Percentiles rank a stretch among this genome's conserved stretches.
Evolutionary conservation across 140 eudicot species (phyloP).

Genomic region (Bidens hawaiensis): DNA sequence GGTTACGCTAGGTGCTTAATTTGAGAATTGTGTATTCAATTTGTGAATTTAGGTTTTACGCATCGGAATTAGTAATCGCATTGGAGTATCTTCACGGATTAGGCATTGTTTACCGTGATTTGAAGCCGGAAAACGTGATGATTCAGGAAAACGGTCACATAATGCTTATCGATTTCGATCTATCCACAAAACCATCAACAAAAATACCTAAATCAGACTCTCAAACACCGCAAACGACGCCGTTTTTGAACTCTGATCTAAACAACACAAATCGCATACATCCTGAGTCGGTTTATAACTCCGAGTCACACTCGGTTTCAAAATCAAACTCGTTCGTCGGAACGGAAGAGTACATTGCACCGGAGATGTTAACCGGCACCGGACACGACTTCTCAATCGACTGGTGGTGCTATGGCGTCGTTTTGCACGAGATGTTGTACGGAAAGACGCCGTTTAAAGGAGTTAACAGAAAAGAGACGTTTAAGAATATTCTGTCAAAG

Average conservation of each 20-base stretch:
- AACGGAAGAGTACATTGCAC: conserved; percentile 52
- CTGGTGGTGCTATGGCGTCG: no score
- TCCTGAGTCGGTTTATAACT: conserved; percentile 26
- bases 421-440: conserved; percentile 29
- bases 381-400: no score
- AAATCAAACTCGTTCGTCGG: no score
- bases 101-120: no score
- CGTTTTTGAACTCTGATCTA: conserved; percentile 8
- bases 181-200: no score
- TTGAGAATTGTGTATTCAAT: no score
- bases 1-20: no score
- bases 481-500: conserved; percentile 43
- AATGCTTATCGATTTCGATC: conserved; percentile 54
- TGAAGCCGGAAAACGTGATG: no score
- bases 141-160: conserved; percentile 36
- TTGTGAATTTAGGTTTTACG: no score
- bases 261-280: conserved; percentile 36
- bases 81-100: conserved; percentile 69
- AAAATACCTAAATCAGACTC: neutral
- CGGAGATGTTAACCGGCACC: conserved; percentile 32
- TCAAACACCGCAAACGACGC: no score
- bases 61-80: conserved; percentile 78
- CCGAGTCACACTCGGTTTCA: conserved; percentile 38
- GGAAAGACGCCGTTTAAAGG: conserved; percentile 87
- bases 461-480: conserved; percentile 63